Evolutionary conservation across 495 filamentous ascomycete species (phyloP).

Genomic region (Talaromyces borbonicus): DNA sequence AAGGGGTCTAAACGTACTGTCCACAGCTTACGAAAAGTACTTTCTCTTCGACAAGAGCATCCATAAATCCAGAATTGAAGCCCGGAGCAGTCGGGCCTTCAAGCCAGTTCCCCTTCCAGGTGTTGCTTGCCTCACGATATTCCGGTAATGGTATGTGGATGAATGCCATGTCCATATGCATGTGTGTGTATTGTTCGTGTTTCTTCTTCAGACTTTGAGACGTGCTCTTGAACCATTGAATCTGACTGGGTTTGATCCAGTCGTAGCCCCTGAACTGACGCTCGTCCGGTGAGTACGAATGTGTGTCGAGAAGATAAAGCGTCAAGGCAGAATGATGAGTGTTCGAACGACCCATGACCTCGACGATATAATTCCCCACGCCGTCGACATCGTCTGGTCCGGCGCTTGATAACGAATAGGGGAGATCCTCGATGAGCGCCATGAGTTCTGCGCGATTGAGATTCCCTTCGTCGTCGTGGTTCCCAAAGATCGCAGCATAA

Average conservation of each 20-base stretch:
- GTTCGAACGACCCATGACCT: slow-evolving; percentile 70
- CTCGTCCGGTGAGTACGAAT: slow-evolving; percentile 87
- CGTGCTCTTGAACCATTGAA: slow-evolving; percentile 82
- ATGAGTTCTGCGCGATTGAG: slow-evolving; percentile 68
- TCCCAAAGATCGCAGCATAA: slow-evolving; percentile 91
- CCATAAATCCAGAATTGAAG: slow-evolving; percentile 81
- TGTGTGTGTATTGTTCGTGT: slow-evolving; percentile 74
- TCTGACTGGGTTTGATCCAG: slow-evolving; percentile 90
- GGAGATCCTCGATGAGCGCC: slow-evolving; percentile 73
- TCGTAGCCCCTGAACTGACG: slow-evolving; percentile 79
- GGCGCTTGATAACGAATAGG: slow-evolving; percentile 74
- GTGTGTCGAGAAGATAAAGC: slow-evolving; percentile 87
- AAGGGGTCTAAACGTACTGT: slow-evolving; percentile 51
- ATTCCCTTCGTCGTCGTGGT: slow-evolving; percentile 91
- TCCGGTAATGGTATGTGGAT: slow-evolving; percentile 96
- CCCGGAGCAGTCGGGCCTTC: slow-evolving; percentile 76
- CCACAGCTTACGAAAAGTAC: slow-evolving; percentile 82
- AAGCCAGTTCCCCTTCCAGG: slow-evolving; percentile 53
- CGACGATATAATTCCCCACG: slow-evolving; percentile 89
- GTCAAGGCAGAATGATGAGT: slow-evolving; percentile 83
- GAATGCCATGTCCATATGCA: slow-evolving; percentile 94
- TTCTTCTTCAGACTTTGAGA: slow-evolving; percentile 55
- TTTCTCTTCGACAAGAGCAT: slow-evolving; percentile 75
- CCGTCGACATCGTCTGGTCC: slow-evolving; percentile 80
- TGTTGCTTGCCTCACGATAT: slow-evolving; percentile 47